Percentiles rank a stretch among this genome's conserved stretches.
Evolutionary conservation across 371 early-diverging fungal species (phyloP).

Genomic region (Blakeslea trispora): DNA sequence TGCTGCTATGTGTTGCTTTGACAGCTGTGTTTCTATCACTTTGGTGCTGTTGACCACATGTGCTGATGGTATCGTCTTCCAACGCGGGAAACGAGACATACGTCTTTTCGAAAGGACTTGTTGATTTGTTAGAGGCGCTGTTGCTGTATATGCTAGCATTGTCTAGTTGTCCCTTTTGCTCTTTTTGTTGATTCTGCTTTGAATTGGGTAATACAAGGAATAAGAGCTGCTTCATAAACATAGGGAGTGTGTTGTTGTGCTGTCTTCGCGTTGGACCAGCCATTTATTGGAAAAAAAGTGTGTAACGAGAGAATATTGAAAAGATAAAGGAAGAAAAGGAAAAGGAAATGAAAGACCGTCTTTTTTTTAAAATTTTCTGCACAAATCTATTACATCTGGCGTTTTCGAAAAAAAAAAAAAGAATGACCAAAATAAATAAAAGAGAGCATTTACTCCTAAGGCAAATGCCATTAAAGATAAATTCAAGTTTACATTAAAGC

Average conservation of each 20-base stretch:
- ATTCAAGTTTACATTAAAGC: no score
- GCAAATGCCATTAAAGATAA: no score
- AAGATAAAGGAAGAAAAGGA: not conserved
- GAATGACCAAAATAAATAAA: no score
- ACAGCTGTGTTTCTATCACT: conserved; percentile 9
- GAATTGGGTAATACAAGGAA: not conserved
- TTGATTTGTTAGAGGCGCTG: conserved; percentile 9
- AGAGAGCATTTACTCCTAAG: no score
- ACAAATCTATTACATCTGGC: no score
- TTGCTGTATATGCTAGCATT: conserved; percentile 1
- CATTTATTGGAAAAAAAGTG: not conserved
- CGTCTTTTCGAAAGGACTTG: conserved; percentile 34
- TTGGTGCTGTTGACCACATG: conserved; percentile 23
- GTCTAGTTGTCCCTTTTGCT: not conserved
- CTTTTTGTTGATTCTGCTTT: not conserved
- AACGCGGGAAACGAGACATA: conserved; percentile 34
- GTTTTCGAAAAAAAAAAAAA: no score
- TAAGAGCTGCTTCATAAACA: not conserved
- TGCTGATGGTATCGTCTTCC: conserved; percentile 22
- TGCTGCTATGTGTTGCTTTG: conserved; percentile 11
- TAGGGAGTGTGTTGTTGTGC: not conserved
- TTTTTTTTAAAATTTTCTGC: no score
- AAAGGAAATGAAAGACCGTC: not conserved
- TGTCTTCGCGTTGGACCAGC: not conserved
- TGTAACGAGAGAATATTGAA: not conserved